These are phyloP conservation scores for Talaromyces rugulosus DNA, from an alignment of 2,329 filamentous ascomycete genomes.

Conservation along the genomic window DNA sequence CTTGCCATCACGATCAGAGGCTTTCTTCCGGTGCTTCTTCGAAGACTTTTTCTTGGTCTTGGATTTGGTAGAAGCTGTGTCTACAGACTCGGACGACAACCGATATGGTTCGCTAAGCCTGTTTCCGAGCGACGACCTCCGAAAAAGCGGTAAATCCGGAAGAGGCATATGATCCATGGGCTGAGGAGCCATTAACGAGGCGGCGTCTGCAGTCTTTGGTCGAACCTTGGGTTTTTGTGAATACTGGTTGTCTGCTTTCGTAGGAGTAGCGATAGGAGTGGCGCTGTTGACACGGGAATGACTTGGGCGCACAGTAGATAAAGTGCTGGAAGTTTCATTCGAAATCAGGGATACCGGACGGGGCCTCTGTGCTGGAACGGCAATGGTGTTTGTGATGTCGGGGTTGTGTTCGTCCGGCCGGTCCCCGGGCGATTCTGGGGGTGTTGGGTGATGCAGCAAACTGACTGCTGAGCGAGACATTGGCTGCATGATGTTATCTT, in stretches of 20 bases:
- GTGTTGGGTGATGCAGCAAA: conserved; percentile 23
- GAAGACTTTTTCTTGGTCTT: conserved; percentile 5
- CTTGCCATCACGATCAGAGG: conserved; percentile 1
- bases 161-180: conserved; percentile 2
- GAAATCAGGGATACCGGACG: conserved; percentile 80
- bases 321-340: conserved; percentile 75
- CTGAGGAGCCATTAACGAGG: conserved; percentile 2
- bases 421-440: conserved; percentile 29
- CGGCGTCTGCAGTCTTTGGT: conserved; percentile 41
- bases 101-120: conserved; percentile 7
- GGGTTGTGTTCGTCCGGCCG: conserved; percentile 15
- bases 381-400: conserved; percentile 7
- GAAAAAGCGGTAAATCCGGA: conserved; percentile 7
- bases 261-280: conserved; percentile 8
- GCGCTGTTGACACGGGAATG: conserved; percentile 71
- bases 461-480: conserved; percentile 31
- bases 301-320: conserved; percentile 61
- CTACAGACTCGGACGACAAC: conserved; percentile 7
- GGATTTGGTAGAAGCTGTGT: conserved; percentile 1
- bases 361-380: conserved; percentile 35
- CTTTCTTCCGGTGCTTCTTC: conserved; percentile 10
- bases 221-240: conserved; percentile 9
- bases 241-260: conserved; percentile 1
- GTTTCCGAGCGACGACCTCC: conserved; percentile 10
- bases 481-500: conserved; percentile 27